Evolutionary conservation across 148 eudicot genomes (phyloP).

Genomic region (Nepenthes mirabilis): DNA sequence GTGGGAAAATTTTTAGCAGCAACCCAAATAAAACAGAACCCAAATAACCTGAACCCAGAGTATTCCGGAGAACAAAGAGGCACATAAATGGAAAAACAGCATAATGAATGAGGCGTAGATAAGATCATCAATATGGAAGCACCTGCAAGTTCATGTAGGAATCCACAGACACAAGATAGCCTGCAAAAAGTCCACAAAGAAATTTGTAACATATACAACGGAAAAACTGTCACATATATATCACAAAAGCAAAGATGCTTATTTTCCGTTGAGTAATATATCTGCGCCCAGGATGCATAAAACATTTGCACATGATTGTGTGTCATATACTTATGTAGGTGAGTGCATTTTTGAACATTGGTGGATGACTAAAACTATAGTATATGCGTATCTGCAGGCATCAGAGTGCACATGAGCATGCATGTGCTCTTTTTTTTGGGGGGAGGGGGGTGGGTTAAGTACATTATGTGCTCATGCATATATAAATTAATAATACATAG

Average conservation of each 20-base stretch:
- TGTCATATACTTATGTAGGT: no score
- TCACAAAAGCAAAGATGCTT: background rate
- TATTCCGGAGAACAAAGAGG: background rate
- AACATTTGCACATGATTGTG: no score
- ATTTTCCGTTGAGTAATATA: background rate
- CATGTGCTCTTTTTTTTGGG: no score
- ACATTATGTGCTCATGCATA: no score
- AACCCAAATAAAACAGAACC: background rate
- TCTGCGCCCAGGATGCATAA: no score
- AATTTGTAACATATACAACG: background rate
- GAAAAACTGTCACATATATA: background rate
- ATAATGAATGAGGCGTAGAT: background rate
- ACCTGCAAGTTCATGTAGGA: constrained; percentile 74
- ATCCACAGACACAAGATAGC: constrained; percentile 60
- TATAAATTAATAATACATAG: background rate
- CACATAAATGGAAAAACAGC: background rate
- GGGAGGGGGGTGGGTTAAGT: no score
- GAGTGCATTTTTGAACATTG: no score
- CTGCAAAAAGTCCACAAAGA: constrained; percentile 17
- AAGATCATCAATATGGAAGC: background rate
- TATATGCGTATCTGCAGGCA: no score
- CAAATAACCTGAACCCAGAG: background rate
- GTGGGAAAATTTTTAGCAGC: background rate
- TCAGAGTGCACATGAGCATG: background rate
- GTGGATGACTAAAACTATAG: no score